Evolutionary conservation across 2,329 filamentous ascomycete species (phyloP), one percentile per base, ranked within the genome.

Genomic region (Emergomyces orientalis): DNA sequence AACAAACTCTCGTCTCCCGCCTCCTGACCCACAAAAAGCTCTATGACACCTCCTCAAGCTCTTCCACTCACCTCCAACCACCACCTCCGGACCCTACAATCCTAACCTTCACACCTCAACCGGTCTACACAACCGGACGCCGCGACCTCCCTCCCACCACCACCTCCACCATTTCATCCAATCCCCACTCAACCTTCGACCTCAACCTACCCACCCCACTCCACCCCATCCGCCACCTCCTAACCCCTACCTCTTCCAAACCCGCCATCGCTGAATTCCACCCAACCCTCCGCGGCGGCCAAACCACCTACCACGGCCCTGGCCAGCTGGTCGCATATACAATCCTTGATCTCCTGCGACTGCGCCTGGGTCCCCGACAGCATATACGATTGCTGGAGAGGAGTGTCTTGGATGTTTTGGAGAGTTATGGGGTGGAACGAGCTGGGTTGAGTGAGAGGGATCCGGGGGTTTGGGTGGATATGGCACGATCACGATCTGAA

Each of bases 301-400:
- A 96, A 67, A 92, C 90, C 0, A 97, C 94, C 2, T 97, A 96
- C 78, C 94, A 99, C 73, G 94, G 93, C 0, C 94, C 93, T 0
- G 93, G 93, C 0, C 94, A 99, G 74, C 78, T 96, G 58, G 89
- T 97, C 43, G 85, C 92, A n/a, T 99, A 96, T 80, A 91, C 93
- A 2, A 85, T 97, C 59, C 74, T 96, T n/a, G 91, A 96, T 74
- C 82, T 97, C 63, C 85, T 84, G 62, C 81, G 83, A 13, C 83
- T 91, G 67, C 77, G 78, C 0, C 78, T 94, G 25, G 86, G 84
- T 4, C 88, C 94, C 14, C 80, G 90, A 22, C 84, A 84, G 65
- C 96, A 96, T 76, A 88, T 96, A 6, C 82, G 85, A 43, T 75
- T 91, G 39, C 81, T 99, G 1, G 92, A 99, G 73, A 81, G 86